Conservation (phyloP, 768 basidiomycete genomes). For the Trametes cubensis region DNA sequence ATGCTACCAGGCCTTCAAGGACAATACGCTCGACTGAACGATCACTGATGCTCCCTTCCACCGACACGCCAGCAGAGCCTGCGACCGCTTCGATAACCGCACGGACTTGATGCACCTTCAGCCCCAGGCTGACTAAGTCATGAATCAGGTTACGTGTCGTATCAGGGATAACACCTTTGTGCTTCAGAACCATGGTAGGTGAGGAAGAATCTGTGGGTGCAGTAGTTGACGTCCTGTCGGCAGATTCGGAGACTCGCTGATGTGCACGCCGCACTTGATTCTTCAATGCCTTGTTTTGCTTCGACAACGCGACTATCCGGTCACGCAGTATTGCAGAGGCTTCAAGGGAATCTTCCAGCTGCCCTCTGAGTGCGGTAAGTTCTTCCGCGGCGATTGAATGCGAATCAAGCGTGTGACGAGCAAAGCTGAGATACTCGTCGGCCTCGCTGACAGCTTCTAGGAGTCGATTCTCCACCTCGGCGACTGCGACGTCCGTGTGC, state of each 20-base stretch:
- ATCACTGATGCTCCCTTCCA: not conserved
- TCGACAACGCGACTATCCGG: no score
- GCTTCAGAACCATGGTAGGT: no score
- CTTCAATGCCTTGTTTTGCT: no score
- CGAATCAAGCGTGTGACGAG: not conserved
- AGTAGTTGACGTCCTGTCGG: no score
- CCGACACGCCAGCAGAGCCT: not conserved
- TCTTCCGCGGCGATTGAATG: not conserved
- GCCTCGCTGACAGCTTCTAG: not conserved
- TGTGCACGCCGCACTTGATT: no score
- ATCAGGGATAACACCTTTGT: not conserved
- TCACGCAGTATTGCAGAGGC: not conserved
- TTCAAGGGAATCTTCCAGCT: not conserved
- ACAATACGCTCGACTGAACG: not conserved
- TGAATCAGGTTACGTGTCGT: not conserved
- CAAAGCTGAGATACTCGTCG: not conserved
- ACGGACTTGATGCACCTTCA: not conserved
- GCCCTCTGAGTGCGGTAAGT: not conserved
- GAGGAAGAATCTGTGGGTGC: no score
- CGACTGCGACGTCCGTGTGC: no score
- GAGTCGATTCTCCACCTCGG: not conserved
- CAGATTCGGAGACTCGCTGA: no score
- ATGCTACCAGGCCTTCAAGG: not conserved
- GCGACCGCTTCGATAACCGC: not conserved
- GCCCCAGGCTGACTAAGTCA: not conserved